phyloP scores from a whole-genome alignment of 352 stramenopile species.

The Aphanomyces stellatus region DNA sequence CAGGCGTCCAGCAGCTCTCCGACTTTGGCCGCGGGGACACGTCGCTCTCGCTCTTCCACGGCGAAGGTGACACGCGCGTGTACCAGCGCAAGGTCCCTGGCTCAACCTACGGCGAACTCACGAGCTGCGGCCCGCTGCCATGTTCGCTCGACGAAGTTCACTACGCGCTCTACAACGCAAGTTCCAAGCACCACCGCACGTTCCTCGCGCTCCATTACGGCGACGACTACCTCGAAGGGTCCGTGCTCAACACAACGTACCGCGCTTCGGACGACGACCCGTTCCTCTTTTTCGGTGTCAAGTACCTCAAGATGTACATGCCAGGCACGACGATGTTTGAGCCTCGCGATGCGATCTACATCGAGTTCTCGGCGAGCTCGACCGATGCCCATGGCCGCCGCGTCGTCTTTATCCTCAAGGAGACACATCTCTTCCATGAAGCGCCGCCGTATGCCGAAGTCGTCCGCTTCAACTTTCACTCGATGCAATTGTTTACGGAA shows the following conservation, averaged over 20 bases:
- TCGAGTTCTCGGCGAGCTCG: conserved; percentile 2
- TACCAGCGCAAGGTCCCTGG: conserved; percentile 1
- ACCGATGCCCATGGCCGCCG: not conserved
- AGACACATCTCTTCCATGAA: not conserved
- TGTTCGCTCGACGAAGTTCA: not conserved
- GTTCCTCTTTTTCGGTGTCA: conserved; percentile 1
- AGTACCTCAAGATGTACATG: conserved; percentile 12
- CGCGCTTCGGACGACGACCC: not conserved
- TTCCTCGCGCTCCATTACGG: conserved; percentile 3
- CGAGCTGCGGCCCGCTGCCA: not conserved
- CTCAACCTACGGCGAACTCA: not conserved
- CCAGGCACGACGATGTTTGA: conserved; percentile 9
- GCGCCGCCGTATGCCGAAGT: not conserved
- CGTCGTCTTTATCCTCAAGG: not conserved
- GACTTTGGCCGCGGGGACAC: not conserved
- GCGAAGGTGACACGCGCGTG: not conserved
- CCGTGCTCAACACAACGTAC: conserved; percentile 2
- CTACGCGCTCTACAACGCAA: not conserved
- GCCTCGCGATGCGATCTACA: conserved; percentile 2
- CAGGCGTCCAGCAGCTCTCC: not conserved
- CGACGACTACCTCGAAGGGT: conserved; percentile 2
- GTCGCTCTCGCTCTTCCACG: not conserved
- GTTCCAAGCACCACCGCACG: not conserved
- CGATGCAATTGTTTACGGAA: not conserved
- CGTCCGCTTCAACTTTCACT: not conserved